Conservation (phyloP, 1,139 yeast species). For the Arxiozyma slooffiae region DNA sequence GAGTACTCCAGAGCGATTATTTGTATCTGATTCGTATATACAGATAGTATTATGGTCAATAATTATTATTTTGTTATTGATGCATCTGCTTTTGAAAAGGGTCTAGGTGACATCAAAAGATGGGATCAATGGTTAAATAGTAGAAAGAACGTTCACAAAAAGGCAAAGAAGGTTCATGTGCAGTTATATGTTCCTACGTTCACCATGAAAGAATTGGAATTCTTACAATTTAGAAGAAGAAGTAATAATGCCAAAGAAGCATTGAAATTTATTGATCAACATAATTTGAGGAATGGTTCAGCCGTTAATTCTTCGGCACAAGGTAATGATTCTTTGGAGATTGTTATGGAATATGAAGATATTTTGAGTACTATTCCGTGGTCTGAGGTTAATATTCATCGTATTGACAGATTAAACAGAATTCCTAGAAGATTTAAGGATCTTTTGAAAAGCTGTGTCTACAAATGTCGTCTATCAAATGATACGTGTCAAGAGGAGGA, state of each 20-base stretch:
- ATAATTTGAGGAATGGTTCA: neutral
- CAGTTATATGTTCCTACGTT: slow-evolving; percentile 25
- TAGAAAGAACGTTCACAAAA: slow-evolving; percentile 4
- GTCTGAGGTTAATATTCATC: slow-evolving; percentile 18
- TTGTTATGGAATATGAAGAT: slow-evolving; percentile 26
- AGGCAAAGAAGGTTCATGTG: slow-evolving; percentile 13
- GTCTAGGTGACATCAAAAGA: slow-evolving; percentile 27
- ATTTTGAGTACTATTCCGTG: slow-evolving; percentile 22
- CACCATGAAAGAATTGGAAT: slow-evolving; percentile 26
- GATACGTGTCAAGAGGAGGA: neutral
- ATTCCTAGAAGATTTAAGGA: slow-evolving; percentile 24
- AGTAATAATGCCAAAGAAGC: slow-evolving; percentile 26
- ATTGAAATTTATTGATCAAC: slow-evolving; percentile 22
- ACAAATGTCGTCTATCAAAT: slow-evolving; percentile 18
- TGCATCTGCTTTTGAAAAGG: slow-evolving; percentile 29
- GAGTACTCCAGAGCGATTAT: neutral
- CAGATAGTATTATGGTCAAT: neutral
- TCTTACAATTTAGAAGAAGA: slow-evolving; percentile 19
- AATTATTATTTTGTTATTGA: slow-evolving; percentile 26
- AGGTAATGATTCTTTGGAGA: slow-evolving; percentile 8
- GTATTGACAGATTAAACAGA: slow-evolving; percentile 14
- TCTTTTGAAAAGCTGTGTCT: slow-evolving; percentile 25
- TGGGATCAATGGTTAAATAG: slow-evolving; percentile 17
- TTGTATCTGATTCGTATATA: neutral
- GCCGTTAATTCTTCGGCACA: neutral